Evolutionary conservation across 352 stramenopile species (phyloP).

Genomic region (Achlya hypogyna): DNA sequence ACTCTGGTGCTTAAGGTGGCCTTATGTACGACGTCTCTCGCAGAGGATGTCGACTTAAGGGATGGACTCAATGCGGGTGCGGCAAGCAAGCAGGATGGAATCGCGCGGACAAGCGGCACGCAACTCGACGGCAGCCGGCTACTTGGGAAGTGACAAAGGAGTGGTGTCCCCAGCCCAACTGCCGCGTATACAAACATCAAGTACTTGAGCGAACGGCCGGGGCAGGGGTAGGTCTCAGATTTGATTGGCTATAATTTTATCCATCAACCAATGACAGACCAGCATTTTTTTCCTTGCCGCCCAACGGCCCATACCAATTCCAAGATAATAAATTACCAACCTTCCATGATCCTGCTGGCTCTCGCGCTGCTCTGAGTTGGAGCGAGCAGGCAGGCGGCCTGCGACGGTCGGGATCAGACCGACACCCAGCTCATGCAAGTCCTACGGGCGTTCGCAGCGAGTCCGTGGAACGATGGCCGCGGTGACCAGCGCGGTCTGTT

Average conservation of each 20-base stretch:
- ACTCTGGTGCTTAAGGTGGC: background rate
- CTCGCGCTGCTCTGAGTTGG: no score
- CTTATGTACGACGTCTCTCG: background rate
- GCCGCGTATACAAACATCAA: background rate
- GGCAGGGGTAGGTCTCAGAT: background rate
- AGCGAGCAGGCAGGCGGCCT: no score
- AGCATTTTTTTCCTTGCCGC: background rate
- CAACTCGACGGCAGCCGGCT: background rate
- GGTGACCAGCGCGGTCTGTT: no score
- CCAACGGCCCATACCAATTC: background rate
- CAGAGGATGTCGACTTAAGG: no score
- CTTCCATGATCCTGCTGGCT: no score
- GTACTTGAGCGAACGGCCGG: background rate
- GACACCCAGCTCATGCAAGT: no score
- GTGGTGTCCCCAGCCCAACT: background rate
- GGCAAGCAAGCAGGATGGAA: no score
- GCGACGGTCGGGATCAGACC: no score
- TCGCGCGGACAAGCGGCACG: background rate
- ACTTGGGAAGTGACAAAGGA: background rate
- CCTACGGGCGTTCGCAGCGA: no score
- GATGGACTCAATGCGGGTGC: no score
- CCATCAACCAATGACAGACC: background rate
- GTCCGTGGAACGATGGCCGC: no score
- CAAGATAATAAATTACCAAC: no score
- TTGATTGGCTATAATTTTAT: constrained; percentile 7